Conservation (phyloP, 2,329 filamentous ascomycete species). For the Penicillium oxalicum region DNA sequence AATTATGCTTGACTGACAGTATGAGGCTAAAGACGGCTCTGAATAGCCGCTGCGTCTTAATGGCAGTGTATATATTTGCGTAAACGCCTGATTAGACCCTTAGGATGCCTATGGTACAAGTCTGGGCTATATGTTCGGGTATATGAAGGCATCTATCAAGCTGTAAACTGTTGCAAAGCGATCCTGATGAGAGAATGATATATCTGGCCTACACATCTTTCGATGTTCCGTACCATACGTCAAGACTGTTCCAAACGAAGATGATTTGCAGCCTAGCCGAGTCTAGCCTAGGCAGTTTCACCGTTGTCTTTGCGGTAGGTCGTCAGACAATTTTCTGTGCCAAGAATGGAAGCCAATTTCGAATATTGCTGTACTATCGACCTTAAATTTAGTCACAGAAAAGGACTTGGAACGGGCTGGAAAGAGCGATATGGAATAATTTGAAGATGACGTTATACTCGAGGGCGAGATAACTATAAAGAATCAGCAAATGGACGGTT, state of each 20-base stretch:
- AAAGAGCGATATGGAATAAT: neutral
- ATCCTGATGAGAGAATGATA: conserved; percentile 5
- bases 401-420: neutral
- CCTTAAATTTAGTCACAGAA: neutral
- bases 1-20: neutral
- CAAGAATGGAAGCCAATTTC: too few relatives aligned
- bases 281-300: too few relatives aligned
- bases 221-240: too few relatives aligned
- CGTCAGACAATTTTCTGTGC: too few relatives aligned
- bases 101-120: neutral
- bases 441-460: neutral
- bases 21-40: neutral
- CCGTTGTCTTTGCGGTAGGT: too few relatives aligned
- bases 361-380: neutral
- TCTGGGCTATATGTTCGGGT: neutral
- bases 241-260: too few relatives aligned
- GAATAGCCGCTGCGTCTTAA: neutral
- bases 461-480: neutral
- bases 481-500: too few relatives aligned
- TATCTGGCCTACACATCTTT: conserved; percentile 6
- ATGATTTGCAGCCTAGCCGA: too few relatives aligned
- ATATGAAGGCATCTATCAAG: neutral
- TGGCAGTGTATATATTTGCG: neutral
- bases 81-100: neutral
- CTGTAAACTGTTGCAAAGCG: neutral